phyloP scores from a whole-genome alignment of 305 asterid genomes.

The Fraxinus greggii region DNA sequence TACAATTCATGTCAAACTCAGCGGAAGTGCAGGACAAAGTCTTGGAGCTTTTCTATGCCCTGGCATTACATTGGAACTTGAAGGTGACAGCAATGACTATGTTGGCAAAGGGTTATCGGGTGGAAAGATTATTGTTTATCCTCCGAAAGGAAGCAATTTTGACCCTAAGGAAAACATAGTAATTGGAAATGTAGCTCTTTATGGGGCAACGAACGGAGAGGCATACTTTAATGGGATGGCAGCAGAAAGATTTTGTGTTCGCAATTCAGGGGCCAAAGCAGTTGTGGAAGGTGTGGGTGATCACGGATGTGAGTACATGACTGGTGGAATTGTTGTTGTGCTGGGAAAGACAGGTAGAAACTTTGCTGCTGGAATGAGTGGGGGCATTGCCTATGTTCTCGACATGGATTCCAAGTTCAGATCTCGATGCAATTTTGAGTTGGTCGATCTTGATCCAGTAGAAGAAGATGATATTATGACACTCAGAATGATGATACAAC shows the following conservation, averaged over 20 bases:
- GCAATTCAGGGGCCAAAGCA: slow-evolving; percentile 96
- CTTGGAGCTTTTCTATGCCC: slow-evolving; percentile 98
- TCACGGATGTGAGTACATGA: slow-evolving; percentile 99
- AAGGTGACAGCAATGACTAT: slow-evolving; percentile 98
- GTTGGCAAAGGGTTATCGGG: slow-evolving; percentile 99
- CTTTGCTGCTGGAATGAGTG: slow-evolving; percentile 99
- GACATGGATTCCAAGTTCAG: slow-evolving; percentile 67
- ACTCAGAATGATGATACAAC: slow-evolving; percentile 93
- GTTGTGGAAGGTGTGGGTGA: slow-evolving; percentile 99
- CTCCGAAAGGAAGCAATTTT: slow-evolving; percentile 83
- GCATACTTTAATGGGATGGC: slow-evolving; percentile 99
- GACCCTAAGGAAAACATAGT: slow-evolving; percentile 96
- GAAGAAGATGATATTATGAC: slow-evolving; percentile 83
- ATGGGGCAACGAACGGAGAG: slow-evolving; percentile 93
- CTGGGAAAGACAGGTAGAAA: slow-evolving; percentile 94
- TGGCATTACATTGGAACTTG: slow-evolving; percentile 91
- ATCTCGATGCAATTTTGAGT: slow-evolving; percentile 82
- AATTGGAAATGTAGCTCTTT: slow-evolving; percentile 96
- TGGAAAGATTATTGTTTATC: slow-evolving; percentile 85
- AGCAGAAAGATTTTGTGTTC: slow-evolving; percentile 98
- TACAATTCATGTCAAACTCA: slow-evolving; percentile 84
- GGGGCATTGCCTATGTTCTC: slow-evolving; percentile 92
- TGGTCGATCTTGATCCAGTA: slow-evolving; percentile 93
- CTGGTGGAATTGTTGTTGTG: slow-evolving; percentile 92
- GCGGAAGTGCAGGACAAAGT: slow-evolving; percentile 99